Conservation (phyloP, 306 rosid genomes). For the Pterocarpus macrocarpus region DNA sequence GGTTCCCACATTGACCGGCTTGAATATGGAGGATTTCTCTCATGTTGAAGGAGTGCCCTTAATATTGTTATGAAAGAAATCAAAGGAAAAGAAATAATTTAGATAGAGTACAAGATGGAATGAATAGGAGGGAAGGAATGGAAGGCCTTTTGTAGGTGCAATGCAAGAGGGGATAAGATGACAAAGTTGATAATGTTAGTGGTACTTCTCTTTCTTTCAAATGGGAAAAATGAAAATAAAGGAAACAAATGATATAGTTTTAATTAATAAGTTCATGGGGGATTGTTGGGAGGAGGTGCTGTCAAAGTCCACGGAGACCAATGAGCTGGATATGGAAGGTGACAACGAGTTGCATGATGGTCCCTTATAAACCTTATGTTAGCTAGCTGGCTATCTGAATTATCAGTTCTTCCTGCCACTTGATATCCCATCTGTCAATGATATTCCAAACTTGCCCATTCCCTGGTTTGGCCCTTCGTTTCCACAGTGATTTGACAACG, state of each 20-base stretch:
- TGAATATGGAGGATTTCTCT: too few relatives aligned
- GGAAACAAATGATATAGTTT: constrained; percentile 22
- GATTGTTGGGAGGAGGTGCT: constrained; percentile 60
- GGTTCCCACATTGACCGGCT: too few relatives aligned
- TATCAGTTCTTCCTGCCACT: constrained; percentile 54
- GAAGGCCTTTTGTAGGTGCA: constrained; percentile 51
- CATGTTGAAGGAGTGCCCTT: too few relatives aligned
- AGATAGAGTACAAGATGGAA: constrained; percentile 9
- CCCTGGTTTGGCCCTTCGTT: constrained; percentile 27
- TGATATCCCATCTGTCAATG: constrained; percentile 57
- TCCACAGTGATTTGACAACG: constrained; percentile 25
- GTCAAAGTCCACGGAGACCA: constrained; percentile 63
- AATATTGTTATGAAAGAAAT: neutral
- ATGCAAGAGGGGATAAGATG: constrained; percentile 20
- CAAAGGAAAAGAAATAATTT: neutral
- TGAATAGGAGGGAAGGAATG: constrained; percentile 1
- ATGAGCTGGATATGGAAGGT: constrained; percentile 73
- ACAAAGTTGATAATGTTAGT: constrained; percentile 5
- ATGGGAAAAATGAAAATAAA: neutral
- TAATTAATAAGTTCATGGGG: constrained; percentile 71
- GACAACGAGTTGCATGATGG: constrained; percentile 44
- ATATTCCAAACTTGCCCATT: constrained; percentile 43
- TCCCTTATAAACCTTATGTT: too few relatives aligned
- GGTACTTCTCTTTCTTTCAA: constrained; percentile 23
- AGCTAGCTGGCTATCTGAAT: constrained; percentile 39